These are phyloP conservation scores for Blastobotrys peoriensis DNA, from an alignment of 805 yeast species.

Conservation along the genomic window DNA sequence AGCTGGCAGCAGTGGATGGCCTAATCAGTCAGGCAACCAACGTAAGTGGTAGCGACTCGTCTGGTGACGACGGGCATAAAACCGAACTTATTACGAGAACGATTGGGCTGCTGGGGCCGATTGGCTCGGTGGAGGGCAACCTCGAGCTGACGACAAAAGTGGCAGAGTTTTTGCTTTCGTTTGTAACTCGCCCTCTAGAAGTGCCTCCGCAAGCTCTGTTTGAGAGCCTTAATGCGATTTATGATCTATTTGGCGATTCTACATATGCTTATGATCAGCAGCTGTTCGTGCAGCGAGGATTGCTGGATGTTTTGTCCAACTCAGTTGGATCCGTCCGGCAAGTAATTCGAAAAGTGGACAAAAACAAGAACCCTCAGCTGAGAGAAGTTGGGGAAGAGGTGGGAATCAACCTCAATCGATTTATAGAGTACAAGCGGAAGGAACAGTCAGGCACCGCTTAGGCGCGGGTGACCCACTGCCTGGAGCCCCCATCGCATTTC, in stretches of 20 bases:
- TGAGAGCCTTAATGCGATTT: conserved; percentile 60
- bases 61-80: neutral
- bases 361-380: conserved; percentile 49
- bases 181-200: conserved; percentile 26
- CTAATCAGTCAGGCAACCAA: neutral
- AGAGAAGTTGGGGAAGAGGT: conserved; percentile 64
- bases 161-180: conserved; percentile 39
- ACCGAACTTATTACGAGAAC: conserved; percentile 13
- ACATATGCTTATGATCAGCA: conserved; percentile 59
- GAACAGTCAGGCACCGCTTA: conserved; percentile 29
- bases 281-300: conserved; percentile 53
- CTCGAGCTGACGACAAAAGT: conserved; percentile 40
- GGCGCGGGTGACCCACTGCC: neutral
- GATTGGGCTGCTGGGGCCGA: conserved; percentile 47
- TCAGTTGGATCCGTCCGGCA: conserved; percentile 45
- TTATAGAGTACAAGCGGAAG: conserved; percentile 64
- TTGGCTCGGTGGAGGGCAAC: conserved; percentile 44
- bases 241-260: conserved; percentile 76
- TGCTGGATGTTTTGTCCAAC: conserved; percentile 38
- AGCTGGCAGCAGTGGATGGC: neutral
- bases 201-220: conserved; percentile 40
- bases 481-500: too few species aligned
- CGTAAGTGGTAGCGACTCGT: neutral
- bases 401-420: conserved; percentile 59
- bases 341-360: conserved; percentile 59